Base-by-base conservation (phyloP, 1,139 yeast species). In the Saccharomyces uvarum region DNA sequence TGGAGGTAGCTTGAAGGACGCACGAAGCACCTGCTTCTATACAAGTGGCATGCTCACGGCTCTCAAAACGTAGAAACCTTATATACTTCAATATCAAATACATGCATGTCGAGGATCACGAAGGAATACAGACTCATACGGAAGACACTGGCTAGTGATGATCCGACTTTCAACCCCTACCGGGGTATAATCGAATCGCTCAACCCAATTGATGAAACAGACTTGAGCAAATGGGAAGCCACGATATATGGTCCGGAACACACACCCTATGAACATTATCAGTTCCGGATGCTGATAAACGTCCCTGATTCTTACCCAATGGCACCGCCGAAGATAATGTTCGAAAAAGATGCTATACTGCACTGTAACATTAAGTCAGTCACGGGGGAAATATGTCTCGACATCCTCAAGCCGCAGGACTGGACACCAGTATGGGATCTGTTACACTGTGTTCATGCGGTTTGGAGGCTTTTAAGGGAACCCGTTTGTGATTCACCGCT, bases 381-480 rank as follows among this genome's bases (percentile, higher is more conserved):
- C 52, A 83, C 86, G 0, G 96, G 96, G 0, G 93, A 86, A 60
- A 85, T 88, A 3, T 90, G 97, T 69, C 72, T 90, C n/a, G 96
- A 89, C 67, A 85, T 89, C 13, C 74, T 87, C 54, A 81, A 82
- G 61, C 68, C 66, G 44, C 79, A 78, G 58, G 57, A 61, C 51
- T 90, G 97, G 97, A 80, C 93, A 0, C 97, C 97, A 0, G 95
- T 95, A 1, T 90, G 96, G 95, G 83, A 87, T 47, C 68, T 90
- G 48, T 75, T 82, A 53, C 77, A 86, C 55, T 77, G 88, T n/a
- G 75, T 88, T 50, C 77, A 82, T 31, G 96, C 96, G 0, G 81
- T 89, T 1, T 73, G 85, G 54, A 77, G 83, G 66, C 76, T 90
- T 59, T 71, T 90, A 24, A 82, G 79, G 54, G 83, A 83, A 54